Conservation (phyloP, 129 eudicot species). For the Pseudognaphalium luteoalbum region DNA sequence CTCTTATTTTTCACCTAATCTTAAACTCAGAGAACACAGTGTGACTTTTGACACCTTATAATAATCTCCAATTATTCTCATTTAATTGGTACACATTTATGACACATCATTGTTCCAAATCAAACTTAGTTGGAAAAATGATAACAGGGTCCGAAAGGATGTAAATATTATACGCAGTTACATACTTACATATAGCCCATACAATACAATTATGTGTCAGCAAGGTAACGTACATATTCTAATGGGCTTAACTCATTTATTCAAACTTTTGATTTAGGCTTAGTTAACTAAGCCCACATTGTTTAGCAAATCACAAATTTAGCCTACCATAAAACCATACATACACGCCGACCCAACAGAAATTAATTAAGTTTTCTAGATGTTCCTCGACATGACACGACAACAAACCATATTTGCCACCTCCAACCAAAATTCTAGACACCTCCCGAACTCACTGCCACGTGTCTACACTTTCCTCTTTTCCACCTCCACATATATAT, state of each 20-base stretch:
- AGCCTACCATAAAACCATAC: not conserved
- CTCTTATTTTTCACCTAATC: too few species aligned
- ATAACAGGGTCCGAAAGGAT: too few species aligned
- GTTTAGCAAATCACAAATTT: not conserved
- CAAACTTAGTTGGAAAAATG: too few species aligned
- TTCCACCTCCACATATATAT: not conserved
- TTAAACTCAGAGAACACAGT: too few species aligned
- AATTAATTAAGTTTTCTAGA: not conserved
- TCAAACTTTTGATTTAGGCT: not conserved
- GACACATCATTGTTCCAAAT: too few species aligned
- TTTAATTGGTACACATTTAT: too few species aligned
- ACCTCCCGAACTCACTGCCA: conserved; percentile 24
- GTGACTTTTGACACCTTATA: too few species aligned
- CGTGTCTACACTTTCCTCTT: not conserved
- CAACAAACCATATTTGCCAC: not conserved
- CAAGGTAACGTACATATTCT: too few species aligned
- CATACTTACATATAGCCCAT: too few species aligned
- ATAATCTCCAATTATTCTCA: too few species aligned
- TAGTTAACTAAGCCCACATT: not conserved
- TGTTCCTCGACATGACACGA: not conserved
- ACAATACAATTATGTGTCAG: too few species aligned
- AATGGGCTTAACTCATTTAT: not conserved
- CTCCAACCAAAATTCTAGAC: conserved; percentile 9
- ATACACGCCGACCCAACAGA: not conserved
- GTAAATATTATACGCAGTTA: too few species aligned